Base-by-base conservation (phyloP, 148 eudicot species). In the Rhododendron simsii region DNA sequence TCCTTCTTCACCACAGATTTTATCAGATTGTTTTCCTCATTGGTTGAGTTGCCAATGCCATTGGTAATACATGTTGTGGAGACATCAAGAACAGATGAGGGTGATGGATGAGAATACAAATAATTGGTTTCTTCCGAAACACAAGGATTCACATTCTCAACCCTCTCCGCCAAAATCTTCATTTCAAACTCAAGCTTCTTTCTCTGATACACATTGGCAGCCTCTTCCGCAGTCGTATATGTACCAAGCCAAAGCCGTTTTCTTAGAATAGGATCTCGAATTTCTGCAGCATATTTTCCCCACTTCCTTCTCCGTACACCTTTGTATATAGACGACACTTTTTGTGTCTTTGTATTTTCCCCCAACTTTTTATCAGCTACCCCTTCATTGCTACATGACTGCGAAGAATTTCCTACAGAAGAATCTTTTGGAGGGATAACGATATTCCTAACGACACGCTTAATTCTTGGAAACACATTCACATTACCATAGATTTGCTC, bases 71-170 rank as follows among this genome's bases (percentile, higher is more conserved):
- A 73, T 79, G 86, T 80, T 28, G 86, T 67, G 20, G 86, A 82
- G 20, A 81, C 83, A 44, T 90, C 91, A 10, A 90, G 92, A n/a
- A 92, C 94, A 33, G 91, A 91, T 16, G 93, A 91, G 15, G 94
- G 92, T 14, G 94, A 91, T 33, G 84, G 84, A 59, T 51, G 84
- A 51, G 88, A 83, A 57, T 53, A 80, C 78, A 87, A 21, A 23
- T 2, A 83, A 50, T 45, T 86, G 47, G 65, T 86, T 39, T 87
- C 90, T 82, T 84, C 86, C 30, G 88, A 61, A 48, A 89, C 83
- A 81, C 61, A 80, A 8, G 53, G 55, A 86, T 81, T 53, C 30
- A 37, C 18, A 14, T 86, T 86, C 78, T 69, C 57, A 78, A 7
- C 28, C 35, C 21, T 81, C 63, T 86, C 87, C 2, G 51, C n/a